These are phyloP conservation scores for Irpex rosettiformis DNA, from an alignment of 1,284 basidiomycete genomes.

Conservation along the genomic window DNA sequence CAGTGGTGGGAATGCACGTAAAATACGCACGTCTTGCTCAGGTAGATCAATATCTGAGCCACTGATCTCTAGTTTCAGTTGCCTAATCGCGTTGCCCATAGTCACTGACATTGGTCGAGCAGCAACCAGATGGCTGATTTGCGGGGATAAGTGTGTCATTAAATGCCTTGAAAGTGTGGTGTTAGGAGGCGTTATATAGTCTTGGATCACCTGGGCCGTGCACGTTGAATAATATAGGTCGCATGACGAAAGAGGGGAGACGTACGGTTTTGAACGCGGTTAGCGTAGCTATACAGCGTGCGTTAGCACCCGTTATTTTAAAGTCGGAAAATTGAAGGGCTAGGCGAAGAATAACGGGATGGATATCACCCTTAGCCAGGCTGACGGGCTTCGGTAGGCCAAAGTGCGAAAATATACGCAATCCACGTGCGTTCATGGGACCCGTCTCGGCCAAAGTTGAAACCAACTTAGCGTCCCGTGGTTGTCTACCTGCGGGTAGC, in stretches of 20 bases:
- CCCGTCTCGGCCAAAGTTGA: constrained; percentile 14
- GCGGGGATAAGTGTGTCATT: constrained; percentile 84
- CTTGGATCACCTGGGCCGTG: constrained; percentile 71
- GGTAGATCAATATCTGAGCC: constrained; percentile 87
- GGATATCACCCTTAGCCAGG: constrained; percentile 73
- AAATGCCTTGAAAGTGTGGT: constrained; percentile 84
- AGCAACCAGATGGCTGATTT: constrained; percentile 86
- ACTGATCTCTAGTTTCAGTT: constrained; percentile 96
- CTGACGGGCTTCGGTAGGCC: constrained; percentile 64
- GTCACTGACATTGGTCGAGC: constrained; percentile 92
- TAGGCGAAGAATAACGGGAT: constrained; percentile 76
- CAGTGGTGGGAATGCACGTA: background rate
- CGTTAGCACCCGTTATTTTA: constrained; percentile 85
- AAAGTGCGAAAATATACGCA: constrained; percentile 82
- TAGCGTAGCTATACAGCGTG: constrained; percentile 84
- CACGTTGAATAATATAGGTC: constrained; percentile 13
- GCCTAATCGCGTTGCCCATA: constrained; percentile 92
- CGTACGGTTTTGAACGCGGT: constrained; percentile 80
- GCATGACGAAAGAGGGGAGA: constrained; percentile 15
- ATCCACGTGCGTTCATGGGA: constrained; percentile 39
- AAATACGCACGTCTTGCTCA: constrained; percentile 80
- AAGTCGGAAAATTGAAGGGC: constrained; percentile 83
- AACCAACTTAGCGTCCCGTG: constrained; percentile 22
- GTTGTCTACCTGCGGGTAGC: constrained; percentile 14
- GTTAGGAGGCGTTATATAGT: constrained; percentile 80